Evolutionary conservation across 495 filamentous ascomycete genomes (phyloP), one percentile per base, ranked within the genome.

Genomic region (Trichodelitschia bisporula): DNA sequence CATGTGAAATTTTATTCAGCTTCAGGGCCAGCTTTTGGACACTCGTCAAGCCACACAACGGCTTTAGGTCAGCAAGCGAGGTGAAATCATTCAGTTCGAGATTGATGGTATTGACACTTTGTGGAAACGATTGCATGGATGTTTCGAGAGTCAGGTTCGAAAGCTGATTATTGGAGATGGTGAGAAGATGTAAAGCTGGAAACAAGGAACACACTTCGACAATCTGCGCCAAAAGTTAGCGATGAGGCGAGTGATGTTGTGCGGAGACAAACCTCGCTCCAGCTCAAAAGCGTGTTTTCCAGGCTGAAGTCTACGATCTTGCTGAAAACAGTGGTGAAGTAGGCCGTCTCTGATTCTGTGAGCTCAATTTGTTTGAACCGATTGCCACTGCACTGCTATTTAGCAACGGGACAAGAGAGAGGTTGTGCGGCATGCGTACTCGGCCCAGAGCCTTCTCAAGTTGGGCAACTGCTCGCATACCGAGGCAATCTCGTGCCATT

Each of bases 21-120:
- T 53, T 54, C 15, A 62, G 49, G 16, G 42, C 30, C 0, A 63
- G 47, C 13, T 52, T 52, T 23, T 62, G 55, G 16, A 95, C 64
- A 26, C 57, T 56, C 6, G 61, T 54, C 13, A 86, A 51, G 0
- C 40, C 30, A 2, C 66, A 36, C 13, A 51, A 28, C 16, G 43
- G 26, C 1, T 4, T 0, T 2, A 92, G 55, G 19, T 59, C 46
- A 4, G 51, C 55, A 4, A 91, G 36, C 19, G 66, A 53, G 6
- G 58, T 57, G 41, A 92, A 66, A 5, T 62, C 49, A 41, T 93
- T 93, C 42, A 66, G 64, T 30, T 86, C 77, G 4, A 95, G 59
- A 25, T 60, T 67, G 5, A 93, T n/a, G n/a, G n/a, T n/a, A n/a
- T n/a, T n/a, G 21, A 25, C 8, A 25, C 8, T 25, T 25, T 12